Evolutionary conservation across 2,329 filamentous ascomycete genomes (phyloP).

Genomic region (Fragosphaeria purpurea): DNA sequence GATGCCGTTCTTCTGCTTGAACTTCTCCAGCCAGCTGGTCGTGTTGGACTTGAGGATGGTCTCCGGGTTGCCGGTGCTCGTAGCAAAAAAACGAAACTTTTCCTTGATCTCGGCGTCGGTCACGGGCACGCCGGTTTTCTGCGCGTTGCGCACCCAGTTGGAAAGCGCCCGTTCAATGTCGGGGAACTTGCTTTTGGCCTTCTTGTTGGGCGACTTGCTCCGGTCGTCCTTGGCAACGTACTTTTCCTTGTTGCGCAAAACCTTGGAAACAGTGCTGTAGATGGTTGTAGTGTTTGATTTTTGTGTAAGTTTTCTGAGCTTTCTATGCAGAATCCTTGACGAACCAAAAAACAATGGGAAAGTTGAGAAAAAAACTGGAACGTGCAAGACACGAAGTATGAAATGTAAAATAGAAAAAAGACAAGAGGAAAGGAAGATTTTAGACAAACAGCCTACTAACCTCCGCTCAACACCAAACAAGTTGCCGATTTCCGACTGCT

Average conservation of each 20-base stretch:
- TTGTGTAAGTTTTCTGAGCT: too few species aligned
- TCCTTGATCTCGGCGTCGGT: slow-evolving; percentile 76
- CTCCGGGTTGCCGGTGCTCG: slow-evolving; percentile 58
- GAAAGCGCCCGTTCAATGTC: slow-evolving; percentile 87
- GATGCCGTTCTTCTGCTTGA: slow-evolving; percentile 76
- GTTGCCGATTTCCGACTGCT: slow-evolving; percentile 93
- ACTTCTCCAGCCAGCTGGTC: slow-evolving; percentile 80
- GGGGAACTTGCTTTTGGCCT: slow-evolving; percentile 71
- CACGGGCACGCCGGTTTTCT: slow-evolving; percentile 62
- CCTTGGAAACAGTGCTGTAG: slow-evolving; percentile 92
- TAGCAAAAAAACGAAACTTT: slow-evolving; percentile 73
- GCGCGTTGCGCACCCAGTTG: slow-evolving; percentile 77
- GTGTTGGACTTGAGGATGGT: slow-evolving; percentile 62
- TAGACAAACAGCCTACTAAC: slow-evolving; percentile 36
- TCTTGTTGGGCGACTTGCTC: slow-evolving; percentile 69
- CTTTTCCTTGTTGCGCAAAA: slow-evolving; percentile 87
- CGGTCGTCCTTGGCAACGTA: slow-evolving; percentile 77
- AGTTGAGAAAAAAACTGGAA: too few species aligned
- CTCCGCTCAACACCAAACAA: slow-evolving; percentile 96
- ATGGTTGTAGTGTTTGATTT: too few species aligned
- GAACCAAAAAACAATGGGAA: too few species aligned
- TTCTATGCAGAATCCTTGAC: too few species aligned
- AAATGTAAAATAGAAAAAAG: background rate
- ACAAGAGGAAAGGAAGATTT: background rate
- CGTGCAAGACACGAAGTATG: too few species aligned